These are phyloP conservation scores for Leccinellum rugosiceps DNA, from an alignment of 768 basidiomycete species.

Conservation along the genomic window DNA sequence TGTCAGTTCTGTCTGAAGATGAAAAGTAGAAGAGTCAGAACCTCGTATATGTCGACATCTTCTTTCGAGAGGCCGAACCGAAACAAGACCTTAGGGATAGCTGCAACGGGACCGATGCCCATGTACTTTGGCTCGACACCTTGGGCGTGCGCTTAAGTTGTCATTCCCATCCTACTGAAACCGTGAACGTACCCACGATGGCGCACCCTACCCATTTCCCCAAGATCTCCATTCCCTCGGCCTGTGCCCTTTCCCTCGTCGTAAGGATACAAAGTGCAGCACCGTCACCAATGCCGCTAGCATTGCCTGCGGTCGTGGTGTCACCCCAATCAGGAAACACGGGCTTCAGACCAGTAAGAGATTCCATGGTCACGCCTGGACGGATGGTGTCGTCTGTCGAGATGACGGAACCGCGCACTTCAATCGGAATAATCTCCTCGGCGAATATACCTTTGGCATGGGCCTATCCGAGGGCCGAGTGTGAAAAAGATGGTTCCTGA, in stretches of 20 bases:
- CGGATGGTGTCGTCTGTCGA: conserved; percentile 87
- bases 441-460: conserved; percentile 69
- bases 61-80: conserved; percentile 62
- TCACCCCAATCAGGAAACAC: conserved; percentile 82
- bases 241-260: conserved; percentile 71
- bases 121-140: conserved; percentile 76
- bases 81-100: conserved; percentile 66
- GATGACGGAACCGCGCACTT: conserved; percentile 62
- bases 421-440: conserved; percentile 87
- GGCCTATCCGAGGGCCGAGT: conserved; percentile 42
- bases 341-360: conserved; percentile 75
- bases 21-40: conserved; percentile 19
- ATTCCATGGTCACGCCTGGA: conserved; percentile 74
- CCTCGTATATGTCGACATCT: conserved; percentile 78
- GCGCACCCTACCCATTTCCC: conserved; percentile 80
- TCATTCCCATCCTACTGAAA: not conserved
- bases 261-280: conserved; percentile 83
- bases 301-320: conserved; percentile 80
- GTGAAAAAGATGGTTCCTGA: not conserved
- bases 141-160: conserved; percentile 22
- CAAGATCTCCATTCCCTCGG: conserved; percentile 73
- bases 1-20: not conserved
- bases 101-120: conserved; percentile 73
- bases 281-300: conserved; percentile 90
- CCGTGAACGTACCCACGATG: conserved; percentile 59